These are phyloP conservation scores for Podospora sp. DNA, from an alignment of 495 filamentous ascomycete species.

Conservation along the genomic window DNA sequence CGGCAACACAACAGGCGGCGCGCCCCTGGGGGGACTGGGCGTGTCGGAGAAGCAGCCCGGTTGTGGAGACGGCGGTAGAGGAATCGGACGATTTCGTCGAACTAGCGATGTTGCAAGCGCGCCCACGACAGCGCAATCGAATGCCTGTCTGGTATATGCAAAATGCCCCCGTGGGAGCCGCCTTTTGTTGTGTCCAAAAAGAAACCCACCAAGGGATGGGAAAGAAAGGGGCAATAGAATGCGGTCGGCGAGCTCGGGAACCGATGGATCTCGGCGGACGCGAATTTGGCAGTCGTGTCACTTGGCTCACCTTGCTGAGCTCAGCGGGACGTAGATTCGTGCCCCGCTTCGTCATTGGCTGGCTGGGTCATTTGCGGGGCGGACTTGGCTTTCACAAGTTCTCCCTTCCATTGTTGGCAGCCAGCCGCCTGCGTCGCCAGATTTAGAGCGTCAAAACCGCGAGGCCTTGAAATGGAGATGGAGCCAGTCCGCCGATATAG, in stretches of 20 bases:
- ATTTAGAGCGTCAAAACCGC: background rate
- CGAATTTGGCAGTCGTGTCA: constrained; percentile 17
- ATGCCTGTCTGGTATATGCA: constrained; percentile 15
- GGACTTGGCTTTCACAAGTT: background rate
- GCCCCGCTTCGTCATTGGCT: background rate
- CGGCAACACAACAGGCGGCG: background rate
- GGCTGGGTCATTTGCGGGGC: constrained; percentile 2
- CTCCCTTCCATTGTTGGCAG: background rate
- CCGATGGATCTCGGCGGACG: constrained; percentile 8
- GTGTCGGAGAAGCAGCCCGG: background rate
- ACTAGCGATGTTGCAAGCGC: background rate
- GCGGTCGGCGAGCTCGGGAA: constrained; percentile 15
- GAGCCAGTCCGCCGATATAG: background rate
- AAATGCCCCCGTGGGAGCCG: background rate
- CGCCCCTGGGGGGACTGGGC: constrained; percentile 12
- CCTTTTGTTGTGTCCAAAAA: background rate
- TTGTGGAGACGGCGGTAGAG: background rate
- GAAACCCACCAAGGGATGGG: background rate
- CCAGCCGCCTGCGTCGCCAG: background rate
- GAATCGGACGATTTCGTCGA: background rate
- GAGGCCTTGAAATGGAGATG: background rate
- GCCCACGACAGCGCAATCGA: constrained; percentile 20
- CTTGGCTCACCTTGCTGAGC: constrained; percentile 15
- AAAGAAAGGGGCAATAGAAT: background rate
- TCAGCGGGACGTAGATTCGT: constrained; percentile 8